Conservation (phyloP, 2,329 filamentous ascomycete species). For the Massarina eburnea region DNA sequence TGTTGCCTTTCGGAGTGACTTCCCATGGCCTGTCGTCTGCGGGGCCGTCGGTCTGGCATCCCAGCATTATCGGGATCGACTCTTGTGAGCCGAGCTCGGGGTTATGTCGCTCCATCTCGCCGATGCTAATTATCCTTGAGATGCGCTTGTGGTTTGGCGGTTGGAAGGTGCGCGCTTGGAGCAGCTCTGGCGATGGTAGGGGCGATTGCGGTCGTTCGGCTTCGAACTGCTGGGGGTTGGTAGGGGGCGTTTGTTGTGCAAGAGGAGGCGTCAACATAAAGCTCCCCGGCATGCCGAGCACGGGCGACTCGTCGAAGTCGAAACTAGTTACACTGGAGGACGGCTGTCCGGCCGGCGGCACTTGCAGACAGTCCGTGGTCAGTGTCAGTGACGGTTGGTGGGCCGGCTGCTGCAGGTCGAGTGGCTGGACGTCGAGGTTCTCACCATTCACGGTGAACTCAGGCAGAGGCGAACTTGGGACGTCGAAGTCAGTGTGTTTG, state of each 20-base stretch:
- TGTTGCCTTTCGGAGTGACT: not conserved
- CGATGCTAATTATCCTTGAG: slow-evolving; percentile 18
- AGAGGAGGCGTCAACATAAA: slow-evolving; percentile 48
- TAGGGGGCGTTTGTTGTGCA: slow-evolving; percentile 26
- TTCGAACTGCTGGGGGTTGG: slow-evolving; percentile 8
- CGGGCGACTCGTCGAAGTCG: slow-evolving; percentile 62
- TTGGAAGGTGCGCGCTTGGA: slow-evolving; percentile 34
- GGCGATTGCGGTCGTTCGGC: slow-evolving; percentile 1
- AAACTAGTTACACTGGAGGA: slow-evolving; percentile 46
- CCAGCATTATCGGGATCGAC: slow-evolving; percentile 59
- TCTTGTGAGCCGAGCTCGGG: slow-evolving; percentile 56
- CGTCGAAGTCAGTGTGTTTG: slow-evolving; percentile 1
- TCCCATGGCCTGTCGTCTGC: slow-evolving; percentile 13
- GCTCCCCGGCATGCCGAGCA: slow-evolving; percentile 66
- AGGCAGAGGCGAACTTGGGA: not conserved
- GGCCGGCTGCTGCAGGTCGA: no score
- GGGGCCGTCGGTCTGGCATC: slow-evolving; percentile 47
- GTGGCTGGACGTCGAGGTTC: slow-evolving; percentile 5
- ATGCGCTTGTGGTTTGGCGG: slow-evolving; percentile 12
- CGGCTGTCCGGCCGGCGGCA: slow-evolving; percentile 33
- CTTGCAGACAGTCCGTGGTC: slow-evolving; percentile 28
- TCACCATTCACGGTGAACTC: slow-evolving; percentile 7
- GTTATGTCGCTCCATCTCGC: slow-evolving; percentile 25
- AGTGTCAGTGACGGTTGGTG: slow-evolving; percentile 26
- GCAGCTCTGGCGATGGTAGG: slow-evolving; percentile 16